Evolutionary conservation across 2,329 filamentous ascomycete species (phyloP).

Genomic region (Sordariomycetes sp.): DNA sequence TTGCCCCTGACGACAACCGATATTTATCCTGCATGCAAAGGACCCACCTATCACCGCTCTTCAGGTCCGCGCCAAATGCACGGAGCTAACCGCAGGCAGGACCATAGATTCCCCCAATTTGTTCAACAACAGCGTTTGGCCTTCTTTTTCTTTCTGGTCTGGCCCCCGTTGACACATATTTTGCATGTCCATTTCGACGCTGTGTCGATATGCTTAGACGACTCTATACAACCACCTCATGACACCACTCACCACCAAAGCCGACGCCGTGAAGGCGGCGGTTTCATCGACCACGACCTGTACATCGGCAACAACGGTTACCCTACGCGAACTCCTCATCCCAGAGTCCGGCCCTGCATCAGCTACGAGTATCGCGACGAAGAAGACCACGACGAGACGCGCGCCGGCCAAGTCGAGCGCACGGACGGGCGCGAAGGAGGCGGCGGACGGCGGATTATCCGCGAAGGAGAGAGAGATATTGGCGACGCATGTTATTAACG

Average conservation of each 20-base stretch:
- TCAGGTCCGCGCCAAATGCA: conserved; percentile 3
- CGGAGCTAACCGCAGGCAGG: conserved; percentile 3
- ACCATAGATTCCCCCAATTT: conserved; percentile 9
- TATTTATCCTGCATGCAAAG: conserved; percentile 16
- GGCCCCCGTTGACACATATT: background rate
- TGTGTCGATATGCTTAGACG: conserved; percentile 21
- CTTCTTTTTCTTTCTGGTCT: background rate
- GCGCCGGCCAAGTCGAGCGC: background rate
- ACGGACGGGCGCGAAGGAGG: background rate
- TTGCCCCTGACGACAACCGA: conserved; percentile 26
- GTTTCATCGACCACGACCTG: conserved; percentile 42
- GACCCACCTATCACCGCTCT: background rate
- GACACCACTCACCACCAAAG: conserved; percentile 17
- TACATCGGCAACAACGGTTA: conserved; percentile 35
- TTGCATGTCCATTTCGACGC: conserved; percentile 4
- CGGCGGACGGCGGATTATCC: conserved; percentile 25
- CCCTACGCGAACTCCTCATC: conserved; percentile 34
- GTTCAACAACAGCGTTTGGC: conserved; percentile 12
- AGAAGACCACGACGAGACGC: conserved; percentile 12
- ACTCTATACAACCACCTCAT: conserved; percentile 10
- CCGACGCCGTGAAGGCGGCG: conserved; percentile 41
- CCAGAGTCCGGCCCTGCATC: conserved; percentile 18
- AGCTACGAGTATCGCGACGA: conserved; percentile 11
- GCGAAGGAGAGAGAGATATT: conserved; percentile 53
- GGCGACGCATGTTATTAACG: conserved; percentile 65